Base-by-base conservation (phyloP, 257 asterid species). In the Leptodermis oblonga region DNA sequence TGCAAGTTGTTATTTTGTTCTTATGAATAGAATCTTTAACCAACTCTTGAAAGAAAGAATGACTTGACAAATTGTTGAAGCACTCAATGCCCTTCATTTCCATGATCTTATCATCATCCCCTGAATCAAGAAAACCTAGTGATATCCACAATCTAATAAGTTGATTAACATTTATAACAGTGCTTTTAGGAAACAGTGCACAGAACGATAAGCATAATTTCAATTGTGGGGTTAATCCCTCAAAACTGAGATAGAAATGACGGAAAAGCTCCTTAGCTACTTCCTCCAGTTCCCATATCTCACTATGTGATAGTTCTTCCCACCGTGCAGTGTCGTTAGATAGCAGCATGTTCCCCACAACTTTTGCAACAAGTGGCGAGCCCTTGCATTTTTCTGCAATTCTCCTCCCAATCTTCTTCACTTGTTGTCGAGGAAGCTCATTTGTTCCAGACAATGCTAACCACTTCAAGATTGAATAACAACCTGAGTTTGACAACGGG, bases 381-480 rank as follows among this genome's bases (percentile, higher is more conserved):
- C 56, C 56, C 58, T n/a, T 15, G 28, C 58, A 52, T 4, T 5
- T 8, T 22, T n/a, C 7, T n/a, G 30, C 58, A 0, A 52, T 20
- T 52, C 8, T n/a, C 58, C 55, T 0, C 26, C 55, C 55, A 5
- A 20, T 49, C 5, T 3, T 4, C 56, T 25, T 2, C 10, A 49
- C 55, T 49, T 49, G 5, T 49, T 49, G 5, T 9, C 11, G 1
- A 1, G 1, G 55, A 6, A 49, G 9, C 1, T 49, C 10, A 49
- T 7, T 22, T 4, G 18, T 49, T 20, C 55, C 55, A 0, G 25
- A 17, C 8, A 49, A 5, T 3, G 26, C 55, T 9, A 25, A 7
- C n/a, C 4, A 25, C n/a, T 49, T 49, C 6, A 49, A 3, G 25
- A 49, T 49, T 25, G 71, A 73, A 62, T 66, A 74, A 58, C 82